Percentiles rank a stretch among this genome's conserved stretches.
Conservation (phyloP, 2,329 filamentous ascomycete species). For the Teratosphaeriaceae sp. region DNA sequence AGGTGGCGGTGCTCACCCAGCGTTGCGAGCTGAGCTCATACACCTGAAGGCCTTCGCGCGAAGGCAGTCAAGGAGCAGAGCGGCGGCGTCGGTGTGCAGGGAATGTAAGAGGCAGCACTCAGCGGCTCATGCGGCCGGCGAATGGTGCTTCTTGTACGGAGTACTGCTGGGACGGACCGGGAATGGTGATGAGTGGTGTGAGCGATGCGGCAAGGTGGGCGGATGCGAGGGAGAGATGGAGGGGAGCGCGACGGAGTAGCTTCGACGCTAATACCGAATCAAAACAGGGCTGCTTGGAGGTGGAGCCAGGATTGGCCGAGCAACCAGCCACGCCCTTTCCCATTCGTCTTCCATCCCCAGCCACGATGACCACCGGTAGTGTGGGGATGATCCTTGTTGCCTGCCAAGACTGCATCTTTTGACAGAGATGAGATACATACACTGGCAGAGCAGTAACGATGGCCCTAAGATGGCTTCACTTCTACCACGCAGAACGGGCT, state of each 20-base stretch:
- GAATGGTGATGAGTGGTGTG: background rate
- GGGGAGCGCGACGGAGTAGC: background rate
- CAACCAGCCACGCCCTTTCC: background rate
- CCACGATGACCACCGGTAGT: too few species aligned
- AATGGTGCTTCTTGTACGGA: slow-evolving; percentile 1
- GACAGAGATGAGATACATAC: too few species aligned
- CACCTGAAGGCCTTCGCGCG: slow-evolving; percentile 2
- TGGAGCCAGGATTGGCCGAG: too few species aligned
- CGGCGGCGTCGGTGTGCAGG: background rate
- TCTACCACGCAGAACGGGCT: too few species aligned
- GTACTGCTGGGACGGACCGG: background rate
- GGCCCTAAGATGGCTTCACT: too few species aligned
- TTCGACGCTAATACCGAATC: too few species aligned
- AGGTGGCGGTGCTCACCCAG: background rate
- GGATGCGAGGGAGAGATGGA: background rate
- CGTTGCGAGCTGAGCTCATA: slow-evolving; percentile 1
- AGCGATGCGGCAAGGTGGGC: background rate
- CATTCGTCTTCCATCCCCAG: too few species aligned
- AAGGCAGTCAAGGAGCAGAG: slow-evolving; percentile 4
- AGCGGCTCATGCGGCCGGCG: background rate
- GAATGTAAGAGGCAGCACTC: background rate
- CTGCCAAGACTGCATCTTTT: too few species aligned
- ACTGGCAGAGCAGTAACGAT: too few species aligned
- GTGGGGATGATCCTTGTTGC: too few species aligned
- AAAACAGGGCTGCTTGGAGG: too few species aligned